Conservation (phyloP, 1,284 basidiomycete genomes). For the Kwoniella shivajii region DNA sequence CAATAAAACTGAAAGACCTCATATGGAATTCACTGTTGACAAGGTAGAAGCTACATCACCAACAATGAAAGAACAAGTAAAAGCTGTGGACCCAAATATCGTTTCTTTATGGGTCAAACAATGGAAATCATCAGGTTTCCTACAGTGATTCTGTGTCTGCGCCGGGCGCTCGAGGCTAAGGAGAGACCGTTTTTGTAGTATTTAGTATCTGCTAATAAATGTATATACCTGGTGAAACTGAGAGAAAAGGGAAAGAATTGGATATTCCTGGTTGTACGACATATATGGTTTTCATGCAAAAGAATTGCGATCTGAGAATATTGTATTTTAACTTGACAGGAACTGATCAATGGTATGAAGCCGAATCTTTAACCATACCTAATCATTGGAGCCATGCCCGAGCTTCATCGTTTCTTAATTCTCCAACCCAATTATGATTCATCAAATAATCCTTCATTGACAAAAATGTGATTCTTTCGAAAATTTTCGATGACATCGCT, state of each 20-base stretch:
- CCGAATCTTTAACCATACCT: no score
- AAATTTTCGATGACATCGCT: neutral
- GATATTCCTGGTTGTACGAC: no score
- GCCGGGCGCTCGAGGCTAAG: no score
- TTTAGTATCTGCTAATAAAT: neutral
- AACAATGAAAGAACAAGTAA: constrained; percentile 28
- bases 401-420: neutral
- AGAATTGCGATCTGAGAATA: no score
- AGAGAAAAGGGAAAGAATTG: no score
- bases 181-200: neutral
- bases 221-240: no score
- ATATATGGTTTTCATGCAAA: no score
- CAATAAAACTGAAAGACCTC: constrained; percentile 27
- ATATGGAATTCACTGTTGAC: constrained; percentile 38
- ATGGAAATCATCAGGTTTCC: constrained; percentile 46
- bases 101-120: constrained; percentile 39
- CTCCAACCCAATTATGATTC: constrained; percentile 4
- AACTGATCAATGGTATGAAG: neutral
- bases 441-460: constrained; percentile 3
- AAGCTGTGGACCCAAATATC: constrained; percentile 29
- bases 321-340: no score
- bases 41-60: constrained; percentile 32
- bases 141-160: constrained; percentile 19
- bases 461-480: neutral
- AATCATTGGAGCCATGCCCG: neutral